Evolutionary conservation across 2,329 filamentous ascomycete species (phyloP), one percentile per base, ranked within the genome.

Genomic region (Chaetomium sp.): DNA sequence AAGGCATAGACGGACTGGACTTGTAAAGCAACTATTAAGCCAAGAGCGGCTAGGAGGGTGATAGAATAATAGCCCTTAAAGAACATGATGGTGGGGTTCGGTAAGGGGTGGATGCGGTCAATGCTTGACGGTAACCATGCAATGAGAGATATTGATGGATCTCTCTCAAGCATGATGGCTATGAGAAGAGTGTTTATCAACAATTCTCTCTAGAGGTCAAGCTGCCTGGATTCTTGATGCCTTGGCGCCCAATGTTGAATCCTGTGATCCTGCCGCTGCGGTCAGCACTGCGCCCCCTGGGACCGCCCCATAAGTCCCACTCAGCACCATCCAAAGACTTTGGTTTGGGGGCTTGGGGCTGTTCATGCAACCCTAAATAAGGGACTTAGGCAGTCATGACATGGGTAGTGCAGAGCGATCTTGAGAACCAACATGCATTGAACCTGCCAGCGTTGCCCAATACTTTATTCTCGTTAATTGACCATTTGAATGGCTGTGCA

Each of bases 231-330:
- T 29, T 31, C 27, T 50, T 13, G 5, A 3, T 21, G 45, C 19
- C 38, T 42, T 42, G 45, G 21, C 45, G 19, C 45, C 45, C 45
- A 12, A 21, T 23, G 27, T 29, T 29, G n/a, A 53, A 53, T 53
- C 50, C 50, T 53, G 25, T 25, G 29, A 53, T 31, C 50, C 25
- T 53, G 50, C 49, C 25, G 50, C 50, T 53, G 50, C 27, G 50
- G 25, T 53, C 50, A 53, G 27, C 25, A 16, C 50, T 53, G 50
- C 50, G 50, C 50, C 50, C 29, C 29, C 27, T 5, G 16, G 12
- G 27, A 29, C 50, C 23, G 16, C 49, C 21, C 23, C 49, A 51
- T 8, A 50, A 50, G n/a, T 50, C 49, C 25, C 27, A 29, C 27
- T 29, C 1, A n/a, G n/a, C n/a, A 51, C 13, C 21, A 51, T 51